A percentile compares a stretch with the other conserved stretches of the same genome.
Conservation (phyloP, 345 rosid genomes). For the Dimocarpus longan region DNA sequence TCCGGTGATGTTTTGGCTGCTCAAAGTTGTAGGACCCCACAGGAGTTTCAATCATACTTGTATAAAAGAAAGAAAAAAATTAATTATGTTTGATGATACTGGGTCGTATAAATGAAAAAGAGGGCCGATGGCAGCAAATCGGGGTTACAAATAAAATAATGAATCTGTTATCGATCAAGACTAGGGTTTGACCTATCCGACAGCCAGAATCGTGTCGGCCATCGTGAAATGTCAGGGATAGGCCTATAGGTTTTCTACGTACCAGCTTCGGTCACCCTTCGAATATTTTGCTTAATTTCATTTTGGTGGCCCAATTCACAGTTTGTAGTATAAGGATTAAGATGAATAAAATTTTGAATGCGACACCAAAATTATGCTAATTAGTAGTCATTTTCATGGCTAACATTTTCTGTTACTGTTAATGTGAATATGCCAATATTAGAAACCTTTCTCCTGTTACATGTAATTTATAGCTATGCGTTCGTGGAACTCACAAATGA, state of each 20-base stretch:
- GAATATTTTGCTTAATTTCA: neutral
- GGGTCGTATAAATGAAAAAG: neutral
- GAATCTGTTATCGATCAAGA: neutral
- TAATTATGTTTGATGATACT: neutral
- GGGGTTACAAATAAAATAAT: neutral
- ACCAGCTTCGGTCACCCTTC: neutral
- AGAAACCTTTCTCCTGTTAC: neutral
- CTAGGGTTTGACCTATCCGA: neutral
- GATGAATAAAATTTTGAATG: neutral
- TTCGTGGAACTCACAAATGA: too few species aligned
- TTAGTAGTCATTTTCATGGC: too few species aligned
- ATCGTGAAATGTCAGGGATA: conserved; percentile 10
- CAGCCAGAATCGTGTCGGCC: conserved; percentile 36
- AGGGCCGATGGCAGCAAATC: neutral
- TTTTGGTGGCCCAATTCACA: neutral
- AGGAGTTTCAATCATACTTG: too few species aligned
- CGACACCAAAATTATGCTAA: too few species aligned
- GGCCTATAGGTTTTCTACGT: neutral
- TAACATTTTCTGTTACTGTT: too few species aligned
- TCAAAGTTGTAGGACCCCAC: neutral
- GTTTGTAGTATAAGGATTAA: neutral
- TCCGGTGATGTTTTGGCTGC: neutral
- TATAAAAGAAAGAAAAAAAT: too few species aligned
- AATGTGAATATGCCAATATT: neutral
- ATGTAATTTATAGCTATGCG: too few species aligned